These are phyloP conservation scores for Pycnococcus provasolii DNA, from an alignment of 139 green algal genomes.

Conservation along the genomic window DNA sequence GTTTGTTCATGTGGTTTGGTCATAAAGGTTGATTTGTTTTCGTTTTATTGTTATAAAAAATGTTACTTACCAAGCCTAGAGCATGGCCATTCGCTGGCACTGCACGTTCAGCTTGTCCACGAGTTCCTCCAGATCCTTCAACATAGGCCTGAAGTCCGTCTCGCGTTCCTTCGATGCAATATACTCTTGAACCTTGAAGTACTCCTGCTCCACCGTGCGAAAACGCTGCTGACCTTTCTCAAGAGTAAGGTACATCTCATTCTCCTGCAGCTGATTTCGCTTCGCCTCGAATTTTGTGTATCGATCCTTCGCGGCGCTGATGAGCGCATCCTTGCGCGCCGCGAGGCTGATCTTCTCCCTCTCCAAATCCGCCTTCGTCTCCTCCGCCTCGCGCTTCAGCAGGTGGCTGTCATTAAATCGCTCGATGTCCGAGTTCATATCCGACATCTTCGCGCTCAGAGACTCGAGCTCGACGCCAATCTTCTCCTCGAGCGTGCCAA, in stretches of 20 bases:
- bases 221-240: conserved; percentile 33
- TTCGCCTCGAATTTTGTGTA: conserved; percentile 24
- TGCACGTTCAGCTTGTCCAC: conserved; percentile 28
- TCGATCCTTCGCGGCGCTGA: conserved; percentile 10
- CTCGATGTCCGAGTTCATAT: conserved; percentile 13
- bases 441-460: conserved; percentile 14
- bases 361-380: conserved; percentile 18
- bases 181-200: conserved; percentile 18
- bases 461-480: conserved; percentile 26
- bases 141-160: conserved; percentile 24
- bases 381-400: conserved; percentile 16
- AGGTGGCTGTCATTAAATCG: conserved; percentile 9
- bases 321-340: conserved; percentile 14
- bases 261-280: conserved; percentile 24
- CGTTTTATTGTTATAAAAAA: too few species aligned
- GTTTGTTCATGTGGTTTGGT: too few species aligned
- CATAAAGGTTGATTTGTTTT: too few species aligned
- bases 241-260: conserved; percentile 22
- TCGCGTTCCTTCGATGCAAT: conserved; percentile 27
- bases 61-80: too few species aligned
- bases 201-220: conserved; percentile 16
- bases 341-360: conserved; percentile 7
- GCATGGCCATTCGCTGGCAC: not conserved
- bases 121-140: conserved; percentile 18
- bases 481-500: conserved; percentile 37